phyloP scores from a whole-genome alignment of 257 asterid genomes.

The Linderniella brevidens region DNA sequence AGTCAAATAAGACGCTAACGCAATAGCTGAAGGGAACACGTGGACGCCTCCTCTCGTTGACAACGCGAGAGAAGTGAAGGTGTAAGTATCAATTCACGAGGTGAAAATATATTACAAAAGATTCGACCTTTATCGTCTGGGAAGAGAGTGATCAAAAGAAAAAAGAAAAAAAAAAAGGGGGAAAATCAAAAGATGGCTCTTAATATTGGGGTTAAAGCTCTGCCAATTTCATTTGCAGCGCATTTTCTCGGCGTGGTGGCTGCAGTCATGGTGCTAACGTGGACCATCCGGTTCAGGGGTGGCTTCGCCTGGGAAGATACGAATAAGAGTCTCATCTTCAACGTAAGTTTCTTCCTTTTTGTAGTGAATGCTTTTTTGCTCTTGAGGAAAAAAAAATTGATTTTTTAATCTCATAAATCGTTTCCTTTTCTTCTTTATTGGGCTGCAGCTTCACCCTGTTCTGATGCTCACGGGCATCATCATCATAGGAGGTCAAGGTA shows the following conservation, averaged over 20 bases:
- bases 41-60: too few species aligned
- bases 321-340: conserved; percentile 72
- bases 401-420: too few species aligned
- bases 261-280: conserved; percentile 50
- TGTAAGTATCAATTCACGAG: too few species aligned
- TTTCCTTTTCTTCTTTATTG: conserved; percentile 9
- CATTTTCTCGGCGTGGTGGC: conserved; percentile 50
- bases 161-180: background rate
- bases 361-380: background rate
- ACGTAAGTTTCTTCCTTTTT: conserved; percentile 18
- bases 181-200: conserved; percentile 27
- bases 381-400: conserved; percentile 7
- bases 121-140: conserved; percentile 3
- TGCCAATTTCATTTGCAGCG: conserved; percentile 37
- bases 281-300: conserved; percentile 74
- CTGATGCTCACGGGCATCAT: conserved; percentile 78
- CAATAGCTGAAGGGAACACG: too few species aligned
- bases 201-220: conserved; percentile 49
- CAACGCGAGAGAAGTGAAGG: background rate
- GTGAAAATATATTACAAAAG: too few species aligned
- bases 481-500: conserved; percentile 88
- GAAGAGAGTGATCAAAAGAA: conserved; percentile 3
- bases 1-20: too few species aligned
- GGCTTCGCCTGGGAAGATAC: conserved; percentile 86
- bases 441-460: conserved; percentile 75